These are phyloP conservation scores for Kwoniella bestiolae DNA, from an alignment of 768 basidiomycete genomes.

Conservation along the genomic window DNA sequence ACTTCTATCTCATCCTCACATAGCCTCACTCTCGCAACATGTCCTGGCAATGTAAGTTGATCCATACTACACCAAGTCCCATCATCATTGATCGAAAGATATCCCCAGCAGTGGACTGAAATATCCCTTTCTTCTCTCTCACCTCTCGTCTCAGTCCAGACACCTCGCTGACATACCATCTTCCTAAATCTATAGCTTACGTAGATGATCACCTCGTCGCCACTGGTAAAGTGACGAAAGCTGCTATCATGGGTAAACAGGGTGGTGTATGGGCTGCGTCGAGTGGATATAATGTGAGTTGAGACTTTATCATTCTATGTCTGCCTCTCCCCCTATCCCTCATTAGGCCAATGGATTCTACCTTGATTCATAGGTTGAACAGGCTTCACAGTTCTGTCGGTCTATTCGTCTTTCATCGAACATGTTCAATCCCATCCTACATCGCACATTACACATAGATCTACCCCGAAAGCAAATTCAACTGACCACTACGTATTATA, in stretches of 20 bases:
- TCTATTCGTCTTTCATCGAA: too few relatives aligned
- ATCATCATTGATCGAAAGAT: neutral
- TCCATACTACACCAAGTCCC: neutral
- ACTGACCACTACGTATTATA: constrained; percentile 49
- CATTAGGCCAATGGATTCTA: neutral
- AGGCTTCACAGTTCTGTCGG: too few relatives aligned
- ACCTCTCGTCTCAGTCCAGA: neutral
- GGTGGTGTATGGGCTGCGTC: constrained; percentile 79
- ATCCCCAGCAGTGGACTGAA: too few relatives aligned
- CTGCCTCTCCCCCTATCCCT: neutral
- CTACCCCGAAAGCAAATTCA: too few relatives aligned
- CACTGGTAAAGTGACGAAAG: constrained; percentile 71
- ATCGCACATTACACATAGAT: too few relatives aligned
- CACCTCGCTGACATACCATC: neutral
- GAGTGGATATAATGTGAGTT: constrained; percentile 66
- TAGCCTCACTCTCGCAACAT: constrained; percentile 19
- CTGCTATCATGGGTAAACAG: constrained; percentile 73
- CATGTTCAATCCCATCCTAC: too few relatives aligned
- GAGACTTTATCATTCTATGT: neutral
- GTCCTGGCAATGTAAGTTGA: constrained; percentile 55
- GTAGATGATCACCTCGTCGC: constrained; percentile 80
- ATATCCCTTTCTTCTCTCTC: neutral
- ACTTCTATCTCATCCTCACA: neutral
- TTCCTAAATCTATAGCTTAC: constrained; percentile 64
- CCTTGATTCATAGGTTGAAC: neutral